These are phyloP conservation scores for Novymonas esmeraldas DNA, from an alignment of 208 protist species.

Conservation along the genomic window DNA sequence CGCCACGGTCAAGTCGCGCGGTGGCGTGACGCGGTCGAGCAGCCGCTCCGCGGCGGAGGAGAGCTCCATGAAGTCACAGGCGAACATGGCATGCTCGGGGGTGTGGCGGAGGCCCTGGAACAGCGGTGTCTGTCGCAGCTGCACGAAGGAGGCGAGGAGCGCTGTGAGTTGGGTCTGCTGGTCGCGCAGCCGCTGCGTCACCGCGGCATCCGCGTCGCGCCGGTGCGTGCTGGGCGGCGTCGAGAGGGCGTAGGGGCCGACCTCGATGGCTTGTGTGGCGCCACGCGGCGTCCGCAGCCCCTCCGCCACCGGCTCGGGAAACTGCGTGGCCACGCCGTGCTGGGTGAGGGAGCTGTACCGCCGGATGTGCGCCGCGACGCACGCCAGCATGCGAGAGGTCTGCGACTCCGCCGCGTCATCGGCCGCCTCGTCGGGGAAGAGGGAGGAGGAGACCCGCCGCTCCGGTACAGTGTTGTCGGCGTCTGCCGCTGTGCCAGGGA, in stretches of 20 bases:
- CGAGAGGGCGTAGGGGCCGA: not conserved
- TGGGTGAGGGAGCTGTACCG: slow-evolving; percentile 5
- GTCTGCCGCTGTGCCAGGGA: not conserved
- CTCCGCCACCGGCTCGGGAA: not conserved
- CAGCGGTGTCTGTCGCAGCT: slow-evolving; percentile 26
- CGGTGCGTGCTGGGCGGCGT: not conserved
- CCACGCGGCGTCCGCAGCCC: not conserved
- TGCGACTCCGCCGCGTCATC: not conserved
- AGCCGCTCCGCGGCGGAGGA: slow-evolving; percentile 38
- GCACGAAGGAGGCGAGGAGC: slow-evolving; percentile 32
- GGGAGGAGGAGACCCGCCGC: slow-evolving; percentile 4
- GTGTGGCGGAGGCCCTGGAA: slow-evolving; percentile 46
- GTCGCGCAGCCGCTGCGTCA: not conserved
- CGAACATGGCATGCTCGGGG: slow-evolving; percentile 40
- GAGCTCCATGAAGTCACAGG: slow-evolving; percentile 47
- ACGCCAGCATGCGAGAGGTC: not conserved
- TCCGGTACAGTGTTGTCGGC: not conserved
- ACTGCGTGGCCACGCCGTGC: slow-evolving; percentile 2
- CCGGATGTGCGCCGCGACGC: slow-evolving; percentile 19
- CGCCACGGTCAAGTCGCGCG: not conserved
- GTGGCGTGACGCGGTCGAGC: slow-evolving; percentile 27
- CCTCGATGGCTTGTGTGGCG: not conserved
- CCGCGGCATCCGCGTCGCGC: not conserved
- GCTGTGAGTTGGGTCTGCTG: slow-evolving; percentile 18
- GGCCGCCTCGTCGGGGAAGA: not conserved